A percentile compares a stretch with the other conserved stretches of the same genome.
phyloP scores from a whole-genome alignment of 2,329 filamentous ascomycete species.

The Fusarium newnesense region DNA sequence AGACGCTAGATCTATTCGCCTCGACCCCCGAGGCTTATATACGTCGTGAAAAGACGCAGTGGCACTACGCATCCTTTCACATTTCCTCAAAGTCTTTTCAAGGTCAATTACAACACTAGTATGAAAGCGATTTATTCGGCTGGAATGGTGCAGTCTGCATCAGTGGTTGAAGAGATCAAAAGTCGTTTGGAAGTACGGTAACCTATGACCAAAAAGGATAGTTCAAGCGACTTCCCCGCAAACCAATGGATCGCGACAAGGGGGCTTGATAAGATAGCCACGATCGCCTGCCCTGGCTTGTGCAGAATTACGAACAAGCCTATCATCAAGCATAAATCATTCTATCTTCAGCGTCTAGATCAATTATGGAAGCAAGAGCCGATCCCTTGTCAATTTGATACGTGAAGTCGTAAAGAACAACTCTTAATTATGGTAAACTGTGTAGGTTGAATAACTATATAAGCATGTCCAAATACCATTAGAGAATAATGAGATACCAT shows the following conservation, averaged over 20 bases:
- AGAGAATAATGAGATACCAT: rapidly evolving
- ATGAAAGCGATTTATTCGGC: neutral
- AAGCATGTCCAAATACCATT: rapidly evolving
- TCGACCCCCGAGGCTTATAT: too few relatives aligned
- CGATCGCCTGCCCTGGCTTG: neutral
- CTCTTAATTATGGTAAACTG: rapidly evolving
- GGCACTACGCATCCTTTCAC: neutral
- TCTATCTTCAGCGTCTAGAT: neutral
- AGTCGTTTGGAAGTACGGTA: neutral
- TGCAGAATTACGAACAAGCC: neutral
- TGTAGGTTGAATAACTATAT: neutral
- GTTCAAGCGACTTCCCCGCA: neutral
- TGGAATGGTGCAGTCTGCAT: neutral
- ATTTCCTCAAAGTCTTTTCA: neutral
- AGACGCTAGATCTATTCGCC: too few relatives aligned
- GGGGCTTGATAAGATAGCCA: neutral
- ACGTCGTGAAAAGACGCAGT: neutral
- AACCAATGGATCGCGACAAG: too few relatives aligned
- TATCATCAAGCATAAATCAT: neutral
- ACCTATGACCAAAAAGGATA: neutral
- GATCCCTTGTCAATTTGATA: neutral
- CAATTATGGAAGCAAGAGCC: neutral
- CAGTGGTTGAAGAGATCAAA: too few relatives aligned
- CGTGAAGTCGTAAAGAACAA: neutral
- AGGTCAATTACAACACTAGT: neutral